Conservation (phyloP, 2,329 filamentous ascomycete species). For the Talaromyces sp. region DNA sequence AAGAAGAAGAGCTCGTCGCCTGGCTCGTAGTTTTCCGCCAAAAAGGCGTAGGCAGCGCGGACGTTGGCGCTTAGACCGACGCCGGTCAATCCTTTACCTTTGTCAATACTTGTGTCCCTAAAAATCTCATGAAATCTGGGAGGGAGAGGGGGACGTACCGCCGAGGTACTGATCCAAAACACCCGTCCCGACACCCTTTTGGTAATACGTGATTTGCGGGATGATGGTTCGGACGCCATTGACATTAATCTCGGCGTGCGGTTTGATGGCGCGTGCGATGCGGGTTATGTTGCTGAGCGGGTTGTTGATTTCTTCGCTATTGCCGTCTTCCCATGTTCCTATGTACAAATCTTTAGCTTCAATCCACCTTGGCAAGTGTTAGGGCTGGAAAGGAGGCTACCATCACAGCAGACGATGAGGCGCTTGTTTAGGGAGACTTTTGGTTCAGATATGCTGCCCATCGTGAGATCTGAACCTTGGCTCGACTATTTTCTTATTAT, state of each 20-base stretch:
- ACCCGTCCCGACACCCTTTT: conserved; percentile 39
- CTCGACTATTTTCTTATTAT: background rate
- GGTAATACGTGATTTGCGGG: conserved; percentile 42
- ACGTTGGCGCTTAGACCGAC: conserved; percentile 26
- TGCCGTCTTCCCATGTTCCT: conserved; percentile 35
- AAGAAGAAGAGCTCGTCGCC: conserved; percentile 52
- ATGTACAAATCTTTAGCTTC: background rate
- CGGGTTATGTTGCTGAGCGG: conserved; percentile 41
- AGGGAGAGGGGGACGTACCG: too few species aligned
- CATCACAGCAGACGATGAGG: conserved; percentile 37
- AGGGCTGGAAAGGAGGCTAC: conserved; percentile 18
- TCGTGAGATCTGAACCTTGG: background rate
- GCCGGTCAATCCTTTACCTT: conserved; percentile 16
- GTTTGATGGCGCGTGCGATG: conserved; percentile 34
- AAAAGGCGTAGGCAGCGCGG: conserved; percentile 42
- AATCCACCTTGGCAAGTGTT: background rate
- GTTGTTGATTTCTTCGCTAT: conserved; percentile 25
- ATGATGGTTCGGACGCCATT: conserved; percentile 25
- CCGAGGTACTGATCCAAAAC: conserved; percentile 24
- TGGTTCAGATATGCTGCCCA: conserved; percentile 2
- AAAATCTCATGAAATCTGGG: background rate
- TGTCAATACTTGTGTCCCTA: background rate
- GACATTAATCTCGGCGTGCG: conserved; percentile 27
- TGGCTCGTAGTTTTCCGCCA: conserved; percentile 52
- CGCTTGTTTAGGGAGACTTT: conserved; percentile 24